Evolutionary conservation across 106 monocot genomes (phyloP).

Genomic region (Dactylorhiza incarnata): DNA sequence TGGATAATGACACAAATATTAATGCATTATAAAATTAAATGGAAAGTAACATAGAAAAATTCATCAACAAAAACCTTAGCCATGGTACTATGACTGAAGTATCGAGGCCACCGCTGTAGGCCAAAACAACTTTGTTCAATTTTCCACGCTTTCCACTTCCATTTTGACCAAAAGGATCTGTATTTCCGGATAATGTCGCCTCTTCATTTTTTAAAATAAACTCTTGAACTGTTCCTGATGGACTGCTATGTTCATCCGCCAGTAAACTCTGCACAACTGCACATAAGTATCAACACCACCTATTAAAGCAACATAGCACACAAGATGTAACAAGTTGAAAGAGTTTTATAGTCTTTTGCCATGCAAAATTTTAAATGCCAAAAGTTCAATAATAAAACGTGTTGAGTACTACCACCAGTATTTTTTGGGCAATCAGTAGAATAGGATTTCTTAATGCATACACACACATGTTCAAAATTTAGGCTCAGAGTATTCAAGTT

Average conservation of each 20-base stretch:
- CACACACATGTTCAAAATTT: background rate
- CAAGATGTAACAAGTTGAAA: background rate
- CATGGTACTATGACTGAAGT: constrained; percentile 98
- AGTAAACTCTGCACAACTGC: constrained; percentile 15
- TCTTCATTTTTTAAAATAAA: background rate
- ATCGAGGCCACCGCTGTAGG: constrained; percentile 97
- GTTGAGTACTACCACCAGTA: background rate
- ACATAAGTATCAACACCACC: background rate
- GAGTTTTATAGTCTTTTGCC: background rate
- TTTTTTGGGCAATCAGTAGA: background rate
- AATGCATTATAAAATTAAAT: background rate
- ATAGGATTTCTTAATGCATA: background rate
- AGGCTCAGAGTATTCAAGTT: background rate
- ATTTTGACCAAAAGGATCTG: constrained; percentile 8
- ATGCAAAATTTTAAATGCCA: background rate
- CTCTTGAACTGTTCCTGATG: background rate
- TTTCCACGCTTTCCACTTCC: constrained; percentile 53
- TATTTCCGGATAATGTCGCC: background rate
- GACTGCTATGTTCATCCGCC: background rate
- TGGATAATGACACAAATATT: background rate
- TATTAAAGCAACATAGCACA: background rate
- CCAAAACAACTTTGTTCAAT: constrained; percentile 88
- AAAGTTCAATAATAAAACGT: background rate
- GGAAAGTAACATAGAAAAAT: background rate
- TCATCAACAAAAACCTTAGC: constrained; percentile 50